Conservation (phyloP, 2,329 filamentous ascomycete genomes). For the Huntiella savannae region DNA sequence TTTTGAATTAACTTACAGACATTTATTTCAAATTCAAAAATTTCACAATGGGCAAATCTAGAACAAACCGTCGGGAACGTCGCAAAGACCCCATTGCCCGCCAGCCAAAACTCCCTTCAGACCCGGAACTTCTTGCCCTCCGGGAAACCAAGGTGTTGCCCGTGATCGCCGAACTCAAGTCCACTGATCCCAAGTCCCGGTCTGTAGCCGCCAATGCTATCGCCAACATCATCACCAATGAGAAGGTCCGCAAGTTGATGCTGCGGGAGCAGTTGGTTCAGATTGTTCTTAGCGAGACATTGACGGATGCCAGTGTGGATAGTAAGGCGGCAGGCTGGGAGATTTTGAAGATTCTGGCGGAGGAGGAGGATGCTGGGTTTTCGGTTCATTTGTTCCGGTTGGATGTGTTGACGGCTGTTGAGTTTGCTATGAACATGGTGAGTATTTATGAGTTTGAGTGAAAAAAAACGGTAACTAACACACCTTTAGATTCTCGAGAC, state of each 20-base stretch:
- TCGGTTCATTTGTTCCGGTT: slow-evolving; percentile 44
- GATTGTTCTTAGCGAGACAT: slow-evolving; percentile 41
- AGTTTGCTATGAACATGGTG: slow-evolving; percentile 35
- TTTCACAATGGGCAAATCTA: slow-evolving; percentile 37
- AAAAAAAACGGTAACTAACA: not conserved
- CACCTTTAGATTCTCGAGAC: slow-evolving; percentile 24
- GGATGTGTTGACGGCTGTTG: slow-evolving; percentile 41
- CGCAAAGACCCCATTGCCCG: slow-evolving; percentile 38
- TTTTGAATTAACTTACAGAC: not conserved
- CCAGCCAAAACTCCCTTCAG: slow-evolving; percentile 38
- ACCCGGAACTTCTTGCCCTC: slow-evolving; percentile 43
- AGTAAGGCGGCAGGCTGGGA: slow-evolving; percentile 49
- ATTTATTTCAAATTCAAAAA: too few relatives aligned
- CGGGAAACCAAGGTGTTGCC: slow-evolving; percentile 45
- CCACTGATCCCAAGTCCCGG: slow-evolving; percentile 38
- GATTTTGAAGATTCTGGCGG: slow-evolving; percentile 39
- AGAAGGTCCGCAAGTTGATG: slow-evolving; percentile 43
- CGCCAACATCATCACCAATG: slow-evolving; percentile 41
- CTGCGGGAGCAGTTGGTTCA: slow-evolving; percentile 47
- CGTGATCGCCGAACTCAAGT: slow-evolving; percentile 39
- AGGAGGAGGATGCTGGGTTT: slow-evolving; percentile 47
- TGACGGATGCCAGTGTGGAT: slow-evolving; percentile 43
- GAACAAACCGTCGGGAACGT: slow-evolving; percentile 29
- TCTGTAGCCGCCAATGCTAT: slow-evolving; percentile 39
- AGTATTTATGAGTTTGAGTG: slow-evolving; percentile 14